Base-by-base conservation (phyloP, 2,329 filamentous ascomycete genomes). In the Aureobasidium subglaciale region DNA sequence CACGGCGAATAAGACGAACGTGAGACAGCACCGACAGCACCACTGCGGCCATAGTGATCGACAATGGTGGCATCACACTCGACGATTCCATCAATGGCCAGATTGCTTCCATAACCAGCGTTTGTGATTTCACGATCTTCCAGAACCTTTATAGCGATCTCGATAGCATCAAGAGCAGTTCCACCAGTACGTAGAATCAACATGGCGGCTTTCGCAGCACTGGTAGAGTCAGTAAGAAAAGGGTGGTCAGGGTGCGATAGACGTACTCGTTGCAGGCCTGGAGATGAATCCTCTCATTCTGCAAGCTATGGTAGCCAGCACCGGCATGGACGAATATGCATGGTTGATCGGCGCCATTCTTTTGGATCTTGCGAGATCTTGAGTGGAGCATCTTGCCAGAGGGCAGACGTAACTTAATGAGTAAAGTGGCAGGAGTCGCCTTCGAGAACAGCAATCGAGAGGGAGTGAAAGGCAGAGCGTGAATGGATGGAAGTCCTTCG, bases 111-210 rank as follows among this genome's bases (percentile, higher is more conserved):
- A 68, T 88, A 97, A 0, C 93, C 93, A 34, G 92, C 88, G 69
- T 99, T 99, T 32, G 95, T 99, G 62, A 99, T 95, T 65, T 96
- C 90, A 56, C 87, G 85, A 68, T 99, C 89, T 72, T 99, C 93
- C 16, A 99, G 82, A 18, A 89, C 78, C 62, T 86, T 88, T 64
- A 99, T 84, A 27, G 93, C 90, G 49, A 87, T 86, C 70, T 96
- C 93, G 20, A 96, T 87, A 15, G 91, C 93, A 66, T 97, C 90
- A 4, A 92, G 78, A 4, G 93, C 89, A 38, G 84, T 83, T 9
- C 85, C 87, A 22, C 93, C 93, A 60, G 80, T 82, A 64, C 82
- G 87, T 58, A 99, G 75, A 59, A 95, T 79, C 49, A 79, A 79
- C 88, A 97, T 96, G 30, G 83, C 91, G 64, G 87, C 78, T 62